These are phyloP conservation scores for Calocybe cyanea DNA, from an alignment of 768 basidiomycete species.

Conservation along the genomic window DNA sequence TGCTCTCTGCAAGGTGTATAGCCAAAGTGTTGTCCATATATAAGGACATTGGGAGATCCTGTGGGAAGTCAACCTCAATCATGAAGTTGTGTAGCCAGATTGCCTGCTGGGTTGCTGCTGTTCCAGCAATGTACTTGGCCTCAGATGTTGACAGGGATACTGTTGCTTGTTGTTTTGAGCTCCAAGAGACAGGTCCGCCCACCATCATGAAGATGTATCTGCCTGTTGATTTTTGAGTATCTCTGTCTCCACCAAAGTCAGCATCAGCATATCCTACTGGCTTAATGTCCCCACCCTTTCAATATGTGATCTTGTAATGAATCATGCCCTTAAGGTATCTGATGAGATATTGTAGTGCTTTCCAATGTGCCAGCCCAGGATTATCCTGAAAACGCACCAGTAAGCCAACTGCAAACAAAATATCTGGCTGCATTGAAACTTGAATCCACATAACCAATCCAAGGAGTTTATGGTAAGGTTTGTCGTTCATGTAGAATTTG, in stretches of 20 bases:
- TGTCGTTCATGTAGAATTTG: conserved; percentile 15
- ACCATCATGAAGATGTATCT: conserved; percentile 23
- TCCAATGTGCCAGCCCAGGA: conserved; percentile 30
- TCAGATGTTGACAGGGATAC: conserved; percentile 32
- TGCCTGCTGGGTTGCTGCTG: conserved; percentile 19
- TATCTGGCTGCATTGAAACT: conserved; percentile 9
- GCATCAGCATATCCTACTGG: conserved; percentile 20
- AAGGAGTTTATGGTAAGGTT: not conserved
- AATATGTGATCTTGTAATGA: conserved; percentile 18
- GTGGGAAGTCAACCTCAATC: conserved; percentile 12
- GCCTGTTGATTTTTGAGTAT: conserved; percentile 19
- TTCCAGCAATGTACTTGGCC: conserved; percentile 32
- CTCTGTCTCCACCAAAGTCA: conserved; percentile 23
- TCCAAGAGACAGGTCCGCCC: conserved; percentile 26
- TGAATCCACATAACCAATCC: not conserved
- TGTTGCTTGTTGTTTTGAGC: conserved; percentile 25
- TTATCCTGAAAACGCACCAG: conserved; percentile 20
- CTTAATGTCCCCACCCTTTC: not conserved
- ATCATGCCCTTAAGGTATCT: conserved; percentile 31
- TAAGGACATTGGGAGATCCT: too few species aligned
- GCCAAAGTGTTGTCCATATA: too few species aligned
- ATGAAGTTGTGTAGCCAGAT: conserved; percentile 23
- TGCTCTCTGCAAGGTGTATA: too few species aligned
- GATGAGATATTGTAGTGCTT: conserved; percentile 31
- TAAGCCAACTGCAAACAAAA: conserved; percentile 18